Base-by-base conservation (phyloP, 106 monocot species). In the Ottelia alismoides region DNA sequence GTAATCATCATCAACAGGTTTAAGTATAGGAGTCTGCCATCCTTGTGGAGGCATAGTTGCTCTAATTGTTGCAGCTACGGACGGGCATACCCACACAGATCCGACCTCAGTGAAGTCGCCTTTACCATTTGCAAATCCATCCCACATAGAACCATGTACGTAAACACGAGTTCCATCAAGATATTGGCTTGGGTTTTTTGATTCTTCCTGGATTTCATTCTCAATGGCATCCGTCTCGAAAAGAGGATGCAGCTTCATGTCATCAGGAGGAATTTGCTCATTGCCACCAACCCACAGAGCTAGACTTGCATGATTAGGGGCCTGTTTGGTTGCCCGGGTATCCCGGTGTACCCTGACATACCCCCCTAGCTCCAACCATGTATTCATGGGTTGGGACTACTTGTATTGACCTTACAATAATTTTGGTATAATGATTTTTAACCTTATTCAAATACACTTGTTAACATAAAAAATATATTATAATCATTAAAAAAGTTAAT, bases 241-340 rank as follows among this genome's bases (percentile, higher is more conserved):
- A 2, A 70, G 47, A n/a, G 96, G 89, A 62, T 98, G 96, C 2
- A 98, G 77, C 62, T 68, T 78, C 48, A 98, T 51, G 17, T 79
- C 74, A 58, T 65, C 52, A 25, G 96, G 96, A 25, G 96, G 96
- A 30, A 68, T 68, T 74, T 98, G 96, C 44, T 98, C 96, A 65
- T 98, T 98, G 11, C 89, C 89, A 50, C 89, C 96, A 47, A 98
- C 96, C 89, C 96, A 98, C 61, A 98, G 71, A 68, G 85, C 85
- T 53, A 98, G 85, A 53, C 96, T 98, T 16, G 89, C 74, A 71
- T 89, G 85, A 54, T 98, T 98, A n/a, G n/a, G n/a, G n/a, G n/a
- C n/a, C n/a, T n/a, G n/a, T n/a, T n/a, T n/a, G n/a, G n/a, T n/a
- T n/a, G n/a, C n/a, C n/a, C n/a, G n/a, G n/a, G n/a, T n/a, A n/a